phyloP scores from a whole-genome alignment of 495 filamentous ascomycete species.

The Penicillium longicatenatum region DNA sequence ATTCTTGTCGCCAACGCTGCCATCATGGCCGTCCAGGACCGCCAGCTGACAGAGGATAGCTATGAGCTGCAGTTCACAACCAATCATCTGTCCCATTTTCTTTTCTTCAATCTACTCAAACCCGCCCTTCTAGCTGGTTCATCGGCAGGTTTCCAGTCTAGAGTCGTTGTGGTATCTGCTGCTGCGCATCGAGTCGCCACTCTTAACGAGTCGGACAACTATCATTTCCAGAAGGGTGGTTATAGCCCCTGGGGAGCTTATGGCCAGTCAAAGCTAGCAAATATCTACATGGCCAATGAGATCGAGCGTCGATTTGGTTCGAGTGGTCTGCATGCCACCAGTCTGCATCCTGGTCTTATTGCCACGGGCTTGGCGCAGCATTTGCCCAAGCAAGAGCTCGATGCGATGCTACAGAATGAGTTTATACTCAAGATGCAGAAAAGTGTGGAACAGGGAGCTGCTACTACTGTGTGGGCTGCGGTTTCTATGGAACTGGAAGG shows the following conservation, averaged over 20 bases:
- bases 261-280: conserved; percentile 40
- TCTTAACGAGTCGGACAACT: conserved; percentile 28
- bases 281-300: conserved; percentile 46
- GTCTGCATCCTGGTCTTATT: conserved; percentile 45
- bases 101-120: conserved; percentile 51
- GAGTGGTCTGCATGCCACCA: conserved; percentile 40
- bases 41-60: conserved; percentile 40
- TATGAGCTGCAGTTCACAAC: conserved; percentile 53
- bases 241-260: conserved; percentile 43
- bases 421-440: conserved; percentile 33
- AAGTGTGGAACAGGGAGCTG: conserved; percentile 35
- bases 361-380: conserved; percentile 24
- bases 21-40: conserved; percentile 47
- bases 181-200: conserved; percentile 32
- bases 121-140: conserved; percentile 42
- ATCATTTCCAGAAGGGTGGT: conserved; percentile 30
- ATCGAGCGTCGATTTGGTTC: conserved; percentile 47
- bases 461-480: conserved; percentile 50
- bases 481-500: conserved; percentile 38
- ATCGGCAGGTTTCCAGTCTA: conserved; percentile 40
- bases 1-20: conserved; percentile 53
- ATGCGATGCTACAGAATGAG: conserved; percentile 17
- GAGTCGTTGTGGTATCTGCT: conserved; percentile 47
- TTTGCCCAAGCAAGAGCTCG: conserved; percentile 19
- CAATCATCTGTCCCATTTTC: conserved; percentile 55